Base-by-base conservation (phyloP, 2,329 filamentous ascomycete species). In the Neonectria sp. region DNA sequence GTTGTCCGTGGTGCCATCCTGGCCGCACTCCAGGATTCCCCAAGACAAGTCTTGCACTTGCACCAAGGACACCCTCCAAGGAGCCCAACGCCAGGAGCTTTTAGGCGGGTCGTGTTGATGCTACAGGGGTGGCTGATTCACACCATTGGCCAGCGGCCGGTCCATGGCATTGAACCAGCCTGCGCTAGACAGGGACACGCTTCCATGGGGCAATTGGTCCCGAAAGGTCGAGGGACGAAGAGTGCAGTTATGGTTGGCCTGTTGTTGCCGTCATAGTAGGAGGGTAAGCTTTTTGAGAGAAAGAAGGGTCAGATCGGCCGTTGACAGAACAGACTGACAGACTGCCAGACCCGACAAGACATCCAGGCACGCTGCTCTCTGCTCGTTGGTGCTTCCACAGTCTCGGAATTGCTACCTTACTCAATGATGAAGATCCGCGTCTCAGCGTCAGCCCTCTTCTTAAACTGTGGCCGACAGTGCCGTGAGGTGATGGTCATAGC, bases 41-140 rank as follows among this genome's bases (percentile, higher is more conserved):
- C 76, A 76, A 76, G 72, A 75, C 74, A 72, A 64, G 17, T 56
- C 40, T 59, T 48, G 55, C 55, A 40, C 59, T 55, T 55, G 51
- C 53, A 48, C 49, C 53, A 51, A 27, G 61, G 40, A 25, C 25
- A 48, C 35, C 21, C 60, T 43, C 51, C 48, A 55, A 37, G 45
- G 33, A 60, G 49, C 51, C 51, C 45, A 60, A 65, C 69, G 61
- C 65, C 67, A 62, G 70, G 71, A 76, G 69, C 71, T 70, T 71
- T 68, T 66, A 12, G 65, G 75, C 71, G 72, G 71, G 75, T 77
- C 76, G 60, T 70, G 75, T 77, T 72, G 73, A 76, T 75, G 68
- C 69, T 65, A 71, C 63, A 71, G 68, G 71, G 57, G 65, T 33
- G n/a, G 51, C 55, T 33, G 59, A 55, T 66, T 57, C 51, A 60